These are phyloP conservation scores for Gossypium stocksii DNA, from an alignment of 345 rosid species.

Conservation along the genomic window DNA sequence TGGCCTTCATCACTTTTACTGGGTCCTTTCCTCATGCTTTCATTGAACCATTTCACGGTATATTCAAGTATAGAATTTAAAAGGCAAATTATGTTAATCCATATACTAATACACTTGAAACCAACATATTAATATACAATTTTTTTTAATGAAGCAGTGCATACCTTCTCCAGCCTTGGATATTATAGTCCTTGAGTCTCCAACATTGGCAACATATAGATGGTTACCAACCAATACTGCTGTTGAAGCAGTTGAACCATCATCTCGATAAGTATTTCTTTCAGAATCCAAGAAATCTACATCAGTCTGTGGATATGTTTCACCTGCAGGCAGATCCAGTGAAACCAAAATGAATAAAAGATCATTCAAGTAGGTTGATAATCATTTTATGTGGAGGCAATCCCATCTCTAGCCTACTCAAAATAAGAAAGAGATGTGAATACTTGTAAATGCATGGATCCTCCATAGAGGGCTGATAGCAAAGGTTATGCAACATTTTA, in stretches of 20 bases:
- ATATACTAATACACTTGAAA: background rate
- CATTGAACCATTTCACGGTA: background rate
- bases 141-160: background rate
- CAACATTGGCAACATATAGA: slow-evolving; percentile 96
- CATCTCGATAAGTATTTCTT: slow-evolving; percentile 76
- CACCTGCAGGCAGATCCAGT: slow-evolving; percentile 46
- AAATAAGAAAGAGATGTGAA: background rate
- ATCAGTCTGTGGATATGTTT: slow-evolving; percentile 87
- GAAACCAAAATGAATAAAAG: slow-evolving; percentile 13
- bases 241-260: slow-evolving; percentile 99
- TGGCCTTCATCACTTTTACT: background rate
- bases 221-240: slow-evolving; percentile 87
- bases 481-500: background rate
- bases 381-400: background rate
- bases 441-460: background rate
- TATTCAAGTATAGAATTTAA: background rate
- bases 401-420: background rate
- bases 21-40: background rate
- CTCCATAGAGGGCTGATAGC: background rate
- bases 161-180: slow-evolving; percentile 91
- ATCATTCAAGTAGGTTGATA: background rate
- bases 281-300: slow-evolving; percentile 77
- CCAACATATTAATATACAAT: background rate
- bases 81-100: background rate
- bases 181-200: slow-evolving; percentile 93